A percentile compares a stretch with the other conserved stretches of the same genome.
Conservation (phyloP, 1,284 basidiomycete species). For the Pholiota adiposa region DNA sequence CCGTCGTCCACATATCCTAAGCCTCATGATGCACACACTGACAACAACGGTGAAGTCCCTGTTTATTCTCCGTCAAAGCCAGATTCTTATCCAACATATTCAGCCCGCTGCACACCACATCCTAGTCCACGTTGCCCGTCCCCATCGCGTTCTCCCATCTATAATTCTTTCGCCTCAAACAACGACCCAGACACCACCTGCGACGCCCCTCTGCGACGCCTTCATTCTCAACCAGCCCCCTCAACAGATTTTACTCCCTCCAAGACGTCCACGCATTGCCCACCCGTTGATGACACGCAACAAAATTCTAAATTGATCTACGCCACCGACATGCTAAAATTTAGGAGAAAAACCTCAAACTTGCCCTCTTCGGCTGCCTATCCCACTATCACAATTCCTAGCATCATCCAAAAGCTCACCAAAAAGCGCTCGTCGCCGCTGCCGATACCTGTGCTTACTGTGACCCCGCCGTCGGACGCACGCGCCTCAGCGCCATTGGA, state of each 20-base stretch:
- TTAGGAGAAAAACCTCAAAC: not conserved
- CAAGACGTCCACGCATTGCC: not conserved
- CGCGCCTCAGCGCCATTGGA: not conserved
- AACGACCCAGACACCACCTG: not conserved
- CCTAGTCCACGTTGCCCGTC: not conserved
- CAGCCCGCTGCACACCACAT: not conserved
- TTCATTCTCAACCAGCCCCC: not conserved
- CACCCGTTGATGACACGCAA: not conserved
- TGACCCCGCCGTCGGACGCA: not conserved
- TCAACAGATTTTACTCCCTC: not conserved
- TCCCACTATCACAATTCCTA: not conserved
- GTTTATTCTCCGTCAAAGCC: not conserved
- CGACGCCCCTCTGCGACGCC: not conserved
- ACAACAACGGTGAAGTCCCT: not conserved
- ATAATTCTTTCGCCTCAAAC: not conserved
- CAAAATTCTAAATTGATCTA: not conserved
- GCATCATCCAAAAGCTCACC: not conserved
- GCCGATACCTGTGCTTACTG: not conserved
- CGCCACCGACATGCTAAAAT: not conserved
- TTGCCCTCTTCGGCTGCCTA: not conserved
- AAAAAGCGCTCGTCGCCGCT: not conserved
- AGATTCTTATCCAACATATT: not conserved
- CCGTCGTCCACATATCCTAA: not conserved
- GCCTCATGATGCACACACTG: not conserved
- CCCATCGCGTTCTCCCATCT: not conserved